phyloP scores from a whole-genome alignment of 768 basidiomycete species.

The Saitozyma sp. region DNA sequence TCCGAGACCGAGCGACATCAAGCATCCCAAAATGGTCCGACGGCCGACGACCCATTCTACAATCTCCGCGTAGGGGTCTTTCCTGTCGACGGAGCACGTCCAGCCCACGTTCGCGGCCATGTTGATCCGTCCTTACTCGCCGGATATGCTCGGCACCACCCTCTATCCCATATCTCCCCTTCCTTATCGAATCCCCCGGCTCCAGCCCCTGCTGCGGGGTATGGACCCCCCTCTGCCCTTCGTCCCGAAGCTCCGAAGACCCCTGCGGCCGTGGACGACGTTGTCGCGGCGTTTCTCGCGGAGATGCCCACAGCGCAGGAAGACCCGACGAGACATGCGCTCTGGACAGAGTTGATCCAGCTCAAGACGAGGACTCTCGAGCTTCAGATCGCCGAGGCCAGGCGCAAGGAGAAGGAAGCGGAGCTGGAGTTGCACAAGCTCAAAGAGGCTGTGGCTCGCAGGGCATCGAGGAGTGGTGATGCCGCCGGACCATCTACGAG shows the following conservation, averaged over 20 bases:
- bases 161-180: too few species aligned
- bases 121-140: not conserved
- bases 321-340: constrained; percentile 28
- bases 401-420: constrained; percentile 43
- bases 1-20: not conserved
- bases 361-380: constrained; percentile 38
- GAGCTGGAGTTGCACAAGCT: constrained; percentile 40
- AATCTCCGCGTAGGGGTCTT: not conserved
- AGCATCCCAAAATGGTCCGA: not conserved
- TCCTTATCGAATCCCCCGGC: too few species aligned
- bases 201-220: not conserved
- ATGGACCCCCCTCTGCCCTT: not conserved
- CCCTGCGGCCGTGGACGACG: not conserved
- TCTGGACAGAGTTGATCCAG: constrained; percentile 41
- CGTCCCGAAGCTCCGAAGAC: not conserved
- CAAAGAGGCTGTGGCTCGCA: constrained; percentile 6
- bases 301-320: constrained; percentile 33
- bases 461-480: too few species aligned
- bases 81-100: not conserved
- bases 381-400: constrained; percentile 47
- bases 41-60: not conserved
- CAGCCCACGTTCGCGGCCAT: not conserved
- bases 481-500: too few species aligned
- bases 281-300: constrained; percentile 22
- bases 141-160: not conserved